phyloP scores from a whole-genome alignment of 2,329 filamentous ascomycete species.

The Pseudogymnoascus sp. region DNA sequence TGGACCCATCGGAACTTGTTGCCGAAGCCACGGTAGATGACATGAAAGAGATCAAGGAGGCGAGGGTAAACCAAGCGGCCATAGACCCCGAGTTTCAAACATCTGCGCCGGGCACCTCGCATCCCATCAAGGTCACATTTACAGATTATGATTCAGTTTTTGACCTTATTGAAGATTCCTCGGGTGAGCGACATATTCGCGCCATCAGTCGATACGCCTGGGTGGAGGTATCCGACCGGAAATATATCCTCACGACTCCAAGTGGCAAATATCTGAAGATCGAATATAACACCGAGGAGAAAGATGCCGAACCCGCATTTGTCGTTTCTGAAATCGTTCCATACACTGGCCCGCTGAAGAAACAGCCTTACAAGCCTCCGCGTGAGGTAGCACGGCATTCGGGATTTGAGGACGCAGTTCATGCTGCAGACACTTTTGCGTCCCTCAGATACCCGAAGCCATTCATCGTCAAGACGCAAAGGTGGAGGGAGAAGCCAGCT shows the following conservation, averaged over 20 bases:
- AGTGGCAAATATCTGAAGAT: conserved; percentile 56
- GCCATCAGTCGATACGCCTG: conserved; percentile 69
- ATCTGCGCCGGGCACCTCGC: neutral
- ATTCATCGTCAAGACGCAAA: conserved; percentile 58
- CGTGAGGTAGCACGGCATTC: conserved; percentile 57
- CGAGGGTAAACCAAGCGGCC: conserved; percentile 6
- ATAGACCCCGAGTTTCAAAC: conserved; percentile 6
- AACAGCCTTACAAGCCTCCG: conserved; percentile 58
- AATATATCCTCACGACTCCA: conserved; percentile 63
- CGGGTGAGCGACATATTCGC: conserved; percentile 71
- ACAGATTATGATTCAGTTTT: conserved; percentile 90
- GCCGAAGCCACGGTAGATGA: conserved; percentile 56
- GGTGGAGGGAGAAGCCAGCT: conserved; percentile 65
- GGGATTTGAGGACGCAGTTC: conserved; percentile 68
- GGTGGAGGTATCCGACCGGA: conserved; percentile 67
- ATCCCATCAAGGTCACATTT: conserved; percentile 52
- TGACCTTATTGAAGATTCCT: conserved; percentile 78
- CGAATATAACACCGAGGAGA: conserved; percentile 33
- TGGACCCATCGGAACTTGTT: conserved; percentile 75
- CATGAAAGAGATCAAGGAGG: conserved; percentile 42
- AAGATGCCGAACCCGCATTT: conserved; percentile 24
- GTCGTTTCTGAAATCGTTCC: conserved; percentile 24
- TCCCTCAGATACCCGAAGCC: conserved; percentile 55
- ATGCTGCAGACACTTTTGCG: conserved; percentile 78
- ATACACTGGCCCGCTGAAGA: conserved; percentile 28